Evolutionary conservation across 352 stramenopile species (phyloP), one percentile per base, ranked within the genome.

Genomic region (Phytophthora cryptogea): DNA sequence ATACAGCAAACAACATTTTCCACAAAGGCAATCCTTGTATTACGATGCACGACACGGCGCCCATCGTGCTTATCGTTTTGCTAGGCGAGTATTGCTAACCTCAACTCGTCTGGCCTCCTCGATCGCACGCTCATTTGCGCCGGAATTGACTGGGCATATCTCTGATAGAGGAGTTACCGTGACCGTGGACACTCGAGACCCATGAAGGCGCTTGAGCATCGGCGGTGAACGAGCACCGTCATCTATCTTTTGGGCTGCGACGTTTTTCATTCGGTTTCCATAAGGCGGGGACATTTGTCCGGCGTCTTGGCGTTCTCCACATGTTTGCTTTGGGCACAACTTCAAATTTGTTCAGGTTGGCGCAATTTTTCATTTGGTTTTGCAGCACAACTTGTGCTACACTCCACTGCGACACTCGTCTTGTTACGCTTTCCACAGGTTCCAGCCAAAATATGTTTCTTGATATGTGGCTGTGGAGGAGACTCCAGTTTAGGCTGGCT

Each of bases 261-360:
- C 47, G 47, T 64, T 64, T 59, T 46, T 11, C 20, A 63, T 63
- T 46, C 47, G 39, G 46, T 63, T 55, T 1, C 54, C 45, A 63
- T 63, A 50, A 35, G 54, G 54, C 23, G 43, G 7, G 4, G 28
- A 41, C 31, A 62, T 42, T 44, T 39, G 14, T 39, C 23, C 11
- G 11, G 33, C 11, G 33, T 1, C 33, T 43, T 33, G 36, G 11
- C 9, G 17, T 37, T 47, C 47, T 41, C 23, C 44, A 54, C 54
- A 62, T 62, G 35, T 49, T 62, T 43, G 33, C 20, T 23, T 42
- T 32, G 35, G 20, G 14, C 17, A 7, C 13, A 41, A 9, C 39
- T 44, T 26, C 39, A 44, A 44, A 27, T 44, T 6, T 44, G 14
- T 17, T 27, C 16, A 23, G 20, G 20, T 23, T 23, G 20, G 20